Percentiles rank a stretch among this genome's conserved stretches.
Conservation (phyloP, 768 basidiomycete species). For the Steccherinum ochraceum region DNA sequence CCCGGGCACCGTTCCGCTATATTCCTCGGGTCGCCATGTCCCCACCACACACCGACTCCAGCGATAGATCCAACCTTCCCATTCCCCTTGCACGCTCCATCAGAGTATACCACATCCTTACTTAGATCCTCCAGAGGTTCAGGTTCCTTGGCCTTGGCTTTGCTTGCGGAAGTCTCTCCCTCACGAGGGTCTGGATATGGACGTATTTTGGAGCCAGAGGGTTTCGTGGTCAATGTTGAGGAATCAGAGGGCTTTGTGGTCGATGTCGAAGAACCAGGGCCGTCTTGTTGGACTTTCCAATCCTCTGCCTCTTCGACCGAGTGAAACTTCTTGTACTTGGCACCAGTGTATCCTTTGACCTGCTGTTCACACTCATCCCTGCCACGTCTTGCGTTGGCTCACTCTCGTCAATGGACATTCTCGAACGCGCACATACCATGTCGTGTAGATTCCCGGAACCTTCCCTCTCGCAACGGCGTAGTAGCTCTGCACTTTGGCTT, state of each 20-base stretch:
- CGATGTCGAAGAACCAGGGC: background rate
- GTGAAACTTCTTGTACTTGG: conserved; percentile 64
- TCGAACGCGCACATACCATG: conserved; percentile 70
- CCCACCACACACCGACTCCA: conserved; percentile 92
- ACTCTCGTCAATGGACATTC: background rate
- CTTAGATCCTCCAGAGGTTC: conserved; percentile 22
- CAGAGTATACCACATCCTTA: conserved; percentile 65
- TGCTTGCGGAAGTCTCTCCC: background rate
- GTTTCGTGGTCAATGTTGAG: background rate
- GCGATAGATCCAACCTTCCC: conserved; percentile 62
- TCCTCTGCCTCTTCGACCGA: conserved; percentile 49
- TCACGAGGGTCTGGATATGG: conserved; percentile 3
- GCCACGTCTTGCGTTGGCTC: background rate
- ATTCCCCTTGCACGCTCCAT: conserved; percentile 85
- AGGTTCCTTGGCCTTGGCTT: conserved; percentile 9
- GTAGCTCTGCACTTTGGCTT: conserved; percentile 37
- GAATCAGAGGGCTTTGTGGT: background rate
- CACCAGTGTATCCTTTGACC: conserved; percentile 54
- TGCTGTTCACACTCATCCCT: conserved; percentile 74
- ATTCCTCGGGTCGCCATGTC: conserved; percentile 65
- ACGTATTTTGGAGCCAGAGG: background rate
- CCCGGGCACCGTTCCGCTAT: conserved; percentile 79
- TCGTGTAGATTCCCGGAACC: conserved; percentile 55
- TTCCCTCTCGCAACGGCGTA: conserved; percentile 73
- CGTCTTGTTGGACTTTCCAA: conserved; percentile 32